A percentile compares a stretch with the other conserved stretches of the same genome.
Conservation (phyloP, 371 early-diverging fungal genomes). For the Mucor circinelloides region DNA sequence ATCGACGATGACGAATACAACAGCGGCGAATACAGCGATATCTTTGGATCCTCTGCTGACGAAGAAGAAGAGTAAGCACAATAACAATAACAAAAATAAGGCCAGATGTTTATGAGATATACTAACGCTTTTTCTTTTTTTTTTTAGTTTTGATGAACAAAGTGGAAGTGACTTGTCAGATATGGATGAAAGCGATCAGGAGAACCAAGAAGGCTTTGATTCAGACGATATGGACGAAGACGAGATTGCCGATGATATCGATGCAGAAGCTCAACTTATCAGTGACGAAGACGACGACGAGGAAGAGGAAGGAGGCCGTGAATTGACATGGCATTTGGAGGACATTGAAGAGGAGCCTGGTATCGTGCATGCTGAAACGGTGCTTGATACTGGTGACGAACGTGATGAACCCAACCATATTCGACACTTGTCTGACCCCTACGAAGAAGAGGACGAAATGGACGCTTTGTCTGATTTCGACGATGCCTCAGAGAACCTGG, state of each 20-base stretch:
- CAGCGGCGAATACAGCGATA: constrained; percentile 52
- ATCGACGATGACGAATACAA: constrained; percentile 61
- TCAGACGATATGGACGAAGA: constrained; percentile 57
- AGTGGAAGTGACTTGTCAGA: constrained; percentile 75
- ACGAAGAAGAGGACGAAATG: constrained; percentile 49
- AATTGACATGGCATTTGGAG: constrained; percentile 54
- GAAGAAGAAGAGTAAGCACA: constrained; percentile 61
- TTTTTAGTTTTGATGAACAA: constrained; percentile 61
- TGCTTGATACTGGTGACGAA: constrained; percentile 50
- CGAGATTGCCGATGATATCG: constrained; percentile 42
- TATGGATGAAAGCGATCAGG: constrained; percentile 64
- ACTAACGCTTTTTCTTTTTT: too few species aligned
- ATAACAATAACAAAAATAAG: too few species aligned
- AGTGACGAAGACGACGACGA: constrained; percentile 57
- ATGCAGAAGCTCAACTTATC: constrained; percentile 46
- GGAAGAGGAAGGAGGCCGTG: constrained; percentile 51
- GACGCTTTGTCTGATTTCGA: constrained; percentile 54
- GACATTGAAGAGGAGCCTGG: constrained; percentile 62
- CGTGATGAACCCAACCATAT: constrained; percentile 36
- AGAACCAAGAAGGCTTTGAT: constrained; percentile 49
- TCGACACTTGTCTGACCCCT: constrained; percentile 28
- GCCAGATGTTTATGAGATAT: too few species aligned
- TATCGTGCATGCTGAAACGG: constrained; percentile 45
- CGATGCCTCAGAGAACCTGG: constrained; percentile 54
- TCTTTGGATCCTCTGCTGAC: constrained; percentile 58